Evolutionary conservation across 169 alveolate species (phyloP).

Genomic region (Cryptosporidium tyzzeri): DNA sequence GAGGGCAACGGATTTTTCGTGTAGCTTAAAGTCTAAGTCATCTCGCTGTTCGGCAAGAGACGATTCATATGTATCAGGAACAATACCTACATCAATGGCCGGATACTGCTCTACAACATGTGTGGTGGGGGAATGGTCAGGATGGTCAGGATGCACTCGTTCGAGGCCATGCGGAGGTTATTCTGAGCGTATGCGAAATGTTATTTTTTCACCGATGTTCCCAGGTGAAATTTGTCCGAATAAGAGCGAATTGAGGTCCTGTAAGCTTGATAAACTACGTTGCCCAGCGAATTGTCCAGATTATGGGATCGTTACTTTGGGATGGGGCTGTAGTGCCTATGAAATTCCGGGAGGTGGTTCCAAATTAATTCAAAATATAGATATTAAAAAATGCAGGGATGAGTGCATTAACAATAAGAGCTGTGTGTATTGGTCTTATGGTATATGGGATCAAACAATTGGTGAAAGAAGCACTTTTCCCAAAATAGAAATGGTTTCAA

Average conservation of each 20-base stretch:
- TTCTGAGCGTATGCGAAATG: slow-evolving; percentile 58
- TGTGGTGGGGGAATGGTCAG: slow-evolving; percentile 72
- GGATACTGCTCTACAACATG: slow-evolving; percentile 74
- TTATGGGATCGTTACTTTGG: slow-evolving; percentile 43
- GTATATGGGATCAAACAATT: slow-evolving; percentile 69
- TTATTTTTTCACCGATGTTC: slow-evolving; percentile 48
- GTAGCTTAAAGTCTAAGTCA: slow-evolving; percentile 32
- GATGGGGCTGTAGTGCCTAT: slow-evolving; percentile 76
- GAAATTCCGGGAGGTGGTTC: slow-evolving; percentile 72
- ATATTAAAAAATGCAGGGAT: slow-evolving; percentile 23
- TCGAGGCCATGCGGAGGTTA: slow-evolving; percentile 73
- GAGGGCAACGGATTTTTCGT: slow-evolving; percentile 59
- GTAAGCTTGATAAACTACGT: slow-evolving; percentile 42
- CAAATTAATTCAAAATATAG: slow-evolving; percentile 39
- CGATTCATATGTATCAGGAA: slow-evolving; percentile 66
- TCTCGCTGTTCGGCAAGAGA: slow-evolving; percentile 52
- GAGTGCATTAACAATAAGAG: slow-evolving; percentile 35
- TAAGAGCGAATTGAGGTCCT: slow-evolving; percentile 41
- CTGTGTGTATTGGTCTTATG: slow-evolving; percentile 69
- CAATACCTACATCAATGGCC: slow-evolving; percentile 61
- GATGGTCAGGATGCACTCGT: slow-evolving; percentile 50
- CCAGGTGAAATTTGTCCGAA: slow-evolving; percentile 75
- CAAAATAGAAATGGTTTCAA: slow-evolving; percentile 2
- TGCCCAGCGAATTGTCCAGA: slow-evolving; percentile 74
- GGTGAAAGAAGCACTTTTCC: slow-evolving; percentile 43